These are phyloP conservation scores for Podaxis sp. DNA, from an alignment of 768 basidiomycete species.

Conservation along the genomic window DNA sequence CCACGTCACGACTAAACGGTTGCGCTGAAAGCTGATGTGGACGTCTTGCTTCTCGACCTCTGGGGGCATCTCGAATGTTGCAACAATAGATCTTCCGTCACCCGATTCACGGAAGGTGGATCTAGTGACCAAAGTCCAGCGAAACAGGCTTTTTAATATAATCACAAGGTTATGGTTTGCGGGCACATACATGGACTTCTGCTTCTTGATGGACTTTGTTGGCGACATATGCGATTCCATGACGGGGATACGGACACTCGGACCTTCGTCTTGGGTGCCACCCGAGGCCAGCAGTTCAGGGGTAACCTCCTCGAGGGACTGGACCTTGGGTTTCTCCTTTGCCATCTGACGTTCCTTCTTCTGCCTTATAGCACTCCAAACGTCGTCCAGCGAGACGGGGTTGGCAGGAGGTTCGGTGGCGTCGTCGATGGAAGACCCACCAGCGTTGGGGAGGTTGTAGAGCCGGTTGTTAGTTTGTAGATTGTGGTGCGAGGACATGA, in stretches of 20 bases:
- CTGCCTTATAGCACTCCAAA: conserved; percentile 69
- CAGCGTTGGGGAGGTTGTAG: conserved; percentile 39
- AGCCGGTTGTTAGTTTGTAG: conserved; percentile 15
- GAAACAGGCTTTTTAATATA: conserved; percentile 13
- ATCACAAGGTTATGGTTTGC: conserved; percentile 15
- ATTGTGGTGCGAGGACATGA: conserved; percentile 4
- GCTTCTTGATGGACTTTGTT: conserved; percentile 50
- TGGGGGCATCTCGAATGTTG: conserved; percentile 66
- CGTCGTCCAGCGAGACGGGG: conserved; percentile 46
- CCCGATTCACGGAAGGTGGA: conserved; percentile 70
- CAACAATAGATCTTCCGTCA: conserved; percentile 68
- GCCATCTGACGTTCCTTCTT: conserved; percentile 68
- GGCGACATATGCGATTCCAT: conserved; percentile 38
- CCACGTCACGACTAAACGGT: conserved; percentile 68
- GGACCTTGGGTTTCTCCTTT: conserved; percentile 67
- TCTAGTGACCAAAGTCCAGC: conserved; percentile 33
- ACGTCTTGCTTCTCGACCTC: conserved; percentile 73
- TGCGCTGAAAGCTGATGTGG: conserved; percentile 71
- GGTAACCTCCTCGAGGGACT: conserved; percentile 55
- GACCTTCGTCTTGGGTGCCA: conserved; percentile 25
- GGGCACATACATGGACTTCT: conserved; percentile 59
- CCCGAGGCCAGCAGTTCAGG: conserved; percentile 32
- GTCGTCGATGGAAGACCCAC: conserved; percentile 44
- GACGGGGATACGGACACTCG: conserved; percentile 37
- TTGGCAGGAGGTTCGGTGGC: conserved; percentile 40